These are phyloP conservation scores for Endotrypanum monterogeii DNA, from an alignment of 208 protist genomes.

Conservation along the genomic window DNA sequence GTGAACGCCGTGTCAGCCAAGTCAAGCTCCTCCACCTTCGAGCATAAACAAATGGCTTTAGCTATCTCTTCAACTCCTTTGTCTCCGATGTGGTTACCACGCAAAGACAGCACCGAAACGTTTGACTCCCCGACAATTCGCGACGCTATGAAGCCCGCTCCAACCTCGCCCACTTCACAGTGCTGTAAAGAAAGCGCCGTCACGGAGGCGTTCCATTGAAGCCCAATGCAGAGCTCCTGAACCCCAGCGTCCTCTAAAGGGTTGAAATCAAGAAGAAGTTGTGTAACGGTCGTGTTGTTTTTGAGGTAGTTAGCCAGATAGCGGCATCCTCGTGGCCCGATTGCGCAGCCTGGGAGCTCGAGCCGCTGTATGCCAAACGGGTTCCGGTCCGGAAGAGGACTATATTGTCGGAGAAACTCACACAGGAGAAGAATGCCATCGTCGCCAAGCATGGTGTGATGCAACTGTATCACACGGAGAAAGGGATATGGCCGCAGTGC, in stretches of 20 bases:
- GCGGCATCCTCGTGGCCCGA: constrained; percentile 63
- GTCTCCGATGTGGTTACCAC: constrained; percentile 68
- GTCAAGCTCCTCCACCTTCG: constrained; percentile 69
- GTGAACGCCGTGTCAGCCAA: constrained; percentile 84
- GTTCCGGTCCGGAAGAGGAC: constrained; percentile 66
- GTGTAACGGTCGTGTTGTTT: constrained; percentile 72
- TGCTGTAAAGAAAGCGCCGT: constrained; percentile 78
- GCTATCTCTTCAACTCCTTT: constrained; percentile 70
- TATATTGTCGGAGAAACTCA: constrained; percentile 80
- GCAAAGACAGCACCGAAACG: constrained; percentile 64
- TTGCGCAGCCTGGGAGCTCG: constrained; percentile 76
- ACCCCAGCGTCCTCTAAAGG: constrained; percentile 71
- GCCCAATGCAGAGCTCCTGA: constrained; percentile 53
- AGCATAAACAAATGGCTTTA: constrained; percentile 50
- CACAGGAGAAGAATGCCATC: constrained; percentile 79
- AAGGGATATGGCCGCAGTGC: constrained; percentile 74
- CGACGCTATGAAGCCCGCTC: constrained; percentile 53
- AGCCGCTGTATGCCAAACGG: constrained; percentile 82
- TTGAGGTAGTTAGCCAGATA: constrained; percentile 68
- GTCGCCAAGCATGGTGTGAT: constrained; percentile 73
- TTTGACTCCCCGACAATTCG: constrained; percentile 75
- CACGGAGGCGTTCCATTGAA: constrained; percentile 86
- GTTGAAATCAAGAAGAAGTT: constrained; percentile 83
- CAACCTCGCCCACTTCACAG: constrained; percentile 53
- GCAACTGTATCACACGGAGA: constrained; percentile 71